phyloP scores from a whole-genome alignment of 306 rosid genomes.

The Cicer cuneatum region DNA sequence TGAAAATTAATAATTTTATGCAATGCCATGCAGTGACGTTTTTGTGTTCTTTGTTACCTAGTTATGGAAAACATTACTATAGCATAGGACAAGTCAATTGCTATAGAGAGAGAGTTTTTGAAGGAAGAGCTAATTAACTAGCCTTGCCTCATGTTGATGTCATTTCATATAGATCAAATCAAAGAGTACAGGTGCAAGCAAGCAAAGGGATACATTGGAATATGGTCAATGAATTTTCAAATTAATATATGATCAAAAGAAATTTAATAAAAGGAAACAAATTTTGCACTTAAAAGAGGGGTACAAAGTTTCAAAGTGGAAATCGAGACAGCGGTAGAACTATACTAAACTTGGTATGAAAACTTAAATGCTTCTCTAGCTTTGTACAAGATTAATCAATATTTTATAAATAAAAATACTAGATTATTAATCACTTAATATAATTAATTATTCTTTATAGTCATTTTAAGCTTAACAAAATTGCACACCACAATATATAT shows the following conservation, averaged over 20 bases:
- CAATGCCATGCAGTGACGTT: conserved; percentile 51
- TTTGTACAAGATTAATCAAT: conserved; percentile 18
- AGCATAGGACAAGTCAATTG: conserved; percentile 46
- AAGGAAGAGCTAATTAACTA: conserved; percentile 32
- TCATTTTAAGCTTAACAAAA: conserved; percentile 3
- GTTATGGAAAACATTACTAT: conserved; percentile 37
- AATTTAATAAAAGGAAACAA: conserved; percentile 22
- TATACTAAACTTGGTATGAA: conserved; percentile 30
- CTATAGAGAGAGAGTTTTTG: conserved; percentile 39
- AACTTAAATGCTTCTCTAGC: conserved; percentile 34
- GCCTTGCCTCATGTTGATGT: conserved; percentile 44
- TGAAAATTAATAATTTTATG: conserved; percentile 17
- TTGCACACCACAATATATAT: background rate
- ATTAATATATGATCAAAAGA: conserved; percentile 13
- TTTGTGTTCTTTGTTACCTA: conserved; percentile 39
- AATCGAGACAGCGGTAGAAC: conserved; percentile 42
- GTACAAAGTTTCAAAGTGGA: conserved; percentile 57
- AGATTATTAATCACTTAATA: too few relatives aligned
- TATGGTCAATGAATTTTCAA: conserved; percentile 45
- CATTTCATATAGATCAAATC: conserved; percentile 45
- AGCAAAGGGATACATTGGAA: conserved; percentile 32
- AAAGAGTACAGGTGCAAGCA: conserved; percentile 39
- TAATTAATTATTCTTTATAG: background rate
- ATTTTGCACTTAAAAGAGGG: conserved; percentile 61
- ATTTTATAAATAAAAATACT: background rate